Evolutionary conservation across 2,329 filamentous ascomycete genomes (phyloP).

Genomic region (Diaporthe australafricana): DNA sequence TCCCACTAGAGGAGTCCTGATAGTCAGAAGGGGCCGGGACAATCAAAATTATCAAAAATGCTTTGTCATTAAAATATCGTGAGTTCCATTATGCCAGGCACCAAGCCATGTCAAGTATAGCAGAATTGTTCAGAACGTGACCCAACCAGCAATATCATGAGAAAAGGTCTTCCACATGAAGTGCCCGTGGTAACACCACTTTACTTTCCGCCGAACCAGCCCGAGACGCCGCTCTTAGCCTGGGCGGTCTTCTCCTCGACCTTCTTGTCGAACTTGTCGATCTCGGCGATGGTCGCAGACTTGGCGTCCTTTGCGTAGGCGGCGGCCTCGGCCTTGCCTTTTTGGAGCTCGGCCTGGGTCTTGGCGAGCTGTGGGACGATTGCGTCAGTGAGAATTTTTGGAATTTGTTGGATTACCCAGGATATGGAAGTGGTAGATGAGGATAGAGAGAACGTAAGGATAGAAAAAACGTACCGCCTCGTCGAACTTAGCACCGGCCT

Average conservation of each 20-base stretch:
- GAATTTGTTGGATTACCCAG: background rate
- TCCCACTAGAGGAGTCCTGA: too few relatives aligned
- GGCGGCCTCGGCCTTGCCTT: constrained; percentile 71
- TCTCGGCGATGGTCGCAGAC: constrained; percentile 74
- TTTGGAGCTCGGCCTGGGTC: constrained; percentile 71
- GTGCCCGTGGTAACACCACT: background rate
- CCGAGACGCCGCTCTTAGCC: constrained; percentile 84
- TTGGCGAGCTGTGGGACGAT: constrained; percentile 65
- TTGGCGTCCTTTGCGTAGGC: constrained; percentile 72
- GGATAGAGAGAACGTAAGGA: background rate
- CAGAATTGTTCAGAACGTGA: constrained; percentile 1
- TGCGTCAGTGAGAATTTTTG: constrained; percentile 40
- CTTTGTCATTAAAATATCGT: constrained; percentile 16
- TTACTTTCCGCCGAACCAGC: constrained; percentile 83
- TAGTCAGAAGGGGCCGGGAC: background rate
- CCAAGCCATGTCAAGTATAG: constrained; percentile 23
- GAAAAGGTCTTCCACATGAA: background rate
- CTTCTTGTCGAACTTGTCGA: constrained; percentile 85
- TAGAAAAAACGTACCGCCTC: constrained; percentile 66
- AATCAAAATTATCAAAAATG: background rate
- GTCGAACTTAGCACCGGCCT: constrained; percentile 76
- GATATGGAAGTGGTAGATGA: background rate
- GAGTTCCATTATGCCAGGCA: constrained; percentile 22
- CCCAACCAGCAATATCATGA: background rate
- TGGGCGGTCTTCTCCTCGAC: constrained; percentile 83